These are phyloP conservation scores for Dactylellina drechsleri DNA, from an alignment of 2,329 filamentous ascomycete species.

Conservation along the genomic window DNA sequence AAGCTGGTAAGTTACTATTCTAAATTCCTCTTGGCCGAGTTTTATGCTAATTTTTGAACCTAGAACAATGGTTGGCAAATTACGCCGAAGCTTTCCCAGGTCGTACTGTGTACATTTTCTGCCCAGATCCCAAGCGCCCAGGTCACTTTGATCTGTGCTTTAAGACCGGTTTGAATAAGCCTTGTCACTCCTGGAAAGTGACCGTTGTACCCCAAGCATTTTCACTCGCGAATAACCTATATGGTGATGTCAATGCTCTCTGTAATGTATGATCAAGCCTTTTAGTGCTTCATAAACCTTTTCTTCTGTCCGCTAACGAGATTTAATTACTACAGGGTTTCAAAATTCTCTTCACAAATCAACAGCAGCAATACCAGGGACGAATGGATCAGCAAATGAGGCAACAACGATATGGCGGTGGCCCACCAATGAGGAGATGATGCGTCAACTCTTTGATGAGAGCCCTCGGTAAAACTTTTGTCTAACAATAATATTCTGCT, in stretches of 20 bases:
- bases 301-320: neutral
- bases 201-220: constrained; percentile 93
- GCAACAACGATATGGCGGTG: constrained; percentile 40
- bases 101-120: constrained; percentile 93
- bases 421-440: constrained; percentile 48
- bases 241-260: constrained; percentile 92
- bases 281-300: neutral
- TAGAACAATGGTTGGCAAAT: constrained; percentile 94
- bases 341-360: constrained; percentile 71
- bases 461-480: constrained; percentile 42
- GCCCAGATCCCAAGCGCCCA: constrained; percentile 87
- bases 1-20: constrained; percentile 76
- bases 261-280: constrained; percentile 73
- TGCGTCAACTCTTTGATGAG: neutral
- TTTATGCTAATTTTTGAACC: constrained; percentile 24
- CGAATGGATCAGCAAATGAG: constrained; percentile 50
- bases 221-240: constrained; percentile 85
- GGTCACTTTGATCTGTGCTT: constrained; percentile 97
- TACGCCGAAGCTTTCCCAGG: constrained; percentile 97
- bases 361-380: constrained; percentile 60
- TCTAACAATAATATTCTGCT: constrained; percentile 13
- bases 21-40: constrained; percentile 16
- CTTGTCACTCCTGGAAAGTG: constrained; percentile 75
- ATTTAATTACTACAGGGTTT: constrained; percentile 63
- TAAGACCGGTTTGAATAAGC: constrained; percentile 82